These are phyloP conservation scores for Firmiana major DNA, from an alignment of 345 rosid species.

Conservation along the genomic window DNA sequence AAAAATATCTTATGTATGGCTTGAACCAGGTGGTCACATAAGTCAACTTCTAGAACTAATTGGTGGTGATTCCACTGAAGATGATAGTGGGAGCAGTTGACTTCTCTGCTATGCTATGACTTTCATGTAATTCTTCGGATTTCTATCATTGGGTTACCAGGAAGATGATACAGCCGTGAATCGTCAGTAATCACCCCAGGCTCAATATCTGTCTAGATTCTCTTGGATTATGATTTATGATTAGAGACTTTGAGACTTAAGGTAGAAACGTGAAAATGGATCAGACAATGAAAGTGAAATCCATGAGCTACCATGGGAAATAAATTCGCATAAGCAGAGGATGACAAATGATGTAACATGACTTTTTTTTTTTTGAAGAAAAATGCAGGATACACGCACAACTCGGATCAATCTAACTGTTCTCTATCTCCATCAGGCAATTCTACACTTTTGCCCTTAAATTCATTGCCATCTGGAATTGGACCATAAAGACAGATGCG, in stretches of 20 bases:
- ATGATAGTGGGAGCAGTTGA: constrained; percentile 7
- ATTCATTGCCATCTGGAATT: constrained; percentile 21
- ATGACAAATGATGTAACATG: background rate
- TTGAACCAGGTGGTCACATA: background rate
- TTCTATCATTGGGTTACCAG: background rate
- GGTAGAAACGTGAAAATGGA: background rate
- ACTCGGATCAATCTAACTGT: background rate
- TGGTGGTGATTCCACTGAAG: constrained; percentile 15
- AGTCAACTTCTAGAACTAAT: constrained; percentile 12
- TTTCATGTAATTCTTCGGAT: too few species aligned
- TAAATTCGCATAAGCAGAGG: background rate
- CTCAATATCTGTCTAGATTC: background rate
- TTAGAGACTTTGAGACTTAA: background rate
- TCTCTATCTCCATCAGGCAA: constrained; percentile 17
- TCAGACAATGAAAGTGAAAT: background rate
- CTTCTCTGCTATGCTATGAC: background rate
- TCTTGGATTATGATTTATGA: background rate
- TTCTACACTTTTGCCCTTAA: constrained; percentile 35
- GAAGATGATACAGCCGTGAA: background rate
- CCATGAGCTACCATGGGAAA: background rate
- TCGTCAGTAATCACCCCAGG: background rate
- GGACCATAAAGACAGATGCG: constrained; percentile 72
- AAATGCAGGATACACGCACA: background rate
- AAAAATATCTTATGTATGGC: background rate
- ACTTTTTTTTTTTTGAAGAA: too few species aligned